Evolutionary conservation across 2,329 filamentous ascomycete species (phyloP).

Genomic region (Aotearoamyces nothofagi): DNA sequence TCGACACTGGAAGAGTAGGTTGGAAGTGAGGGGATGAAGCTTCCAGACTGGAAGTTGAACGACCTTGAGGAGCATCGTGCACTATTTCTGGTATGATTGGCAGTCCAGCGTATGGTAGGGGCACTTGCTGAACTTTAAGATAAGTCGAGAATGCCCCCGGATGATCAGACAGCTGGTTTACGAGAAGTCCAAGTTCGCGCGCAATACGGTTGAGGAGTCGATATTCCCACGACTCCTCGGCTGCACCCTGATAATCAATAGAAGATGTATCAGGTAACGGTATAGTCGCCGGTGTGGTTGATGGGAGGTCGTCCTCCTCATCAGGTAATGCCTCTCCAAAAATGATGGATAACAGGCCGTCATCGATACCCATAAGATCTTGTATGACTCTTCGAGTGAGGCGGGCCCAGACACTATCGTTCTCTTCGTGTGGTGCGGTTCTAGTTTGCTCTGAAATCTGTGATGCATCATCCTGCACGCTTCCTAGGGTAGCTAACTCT

Average conservation of each 20-base stretch:
- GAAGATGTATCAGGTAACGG: slow-evolving; percentile 4
- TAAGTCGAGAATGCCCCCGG: slow-evolving; percentile 85
- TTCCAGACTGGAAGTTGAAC: no score
- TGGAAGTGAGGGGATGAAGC: slow-evolving; percentile 12
- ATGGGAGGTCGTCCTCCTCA: slow-evolving; percentile 21
- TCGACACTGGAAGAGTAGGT: slow-evolving; percentile 12
- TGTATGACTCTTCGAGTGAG: slow-evolving; percentile 77
- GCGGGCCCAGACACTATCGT: slow-evolving; percentile 61
- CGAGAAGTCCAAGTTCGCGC: slow-evolving; percentile 68
- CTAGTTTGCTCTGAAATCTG: slow-evolving; percentile 15
- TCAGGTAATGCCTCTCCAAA: slow-evolving; percentile 64
- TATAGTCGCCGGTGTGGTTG: slow-evolving; percentile 5
- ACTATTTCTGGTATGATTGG: slow-evolving; percentile 43
- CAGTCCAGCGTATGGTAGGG: slow-evolving; percentile 66
- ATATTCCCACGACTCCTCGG: slow-evolving; percentile 52
- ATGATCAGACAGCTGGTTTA: slow-evolving; percentile 72
- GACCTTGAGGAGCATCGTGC: slow-evolving; percentile 17
- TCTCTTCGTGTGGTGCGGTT: slow-evolving; percentile 27
- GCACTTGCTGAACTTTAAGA: slow-evolving; percentile 43
- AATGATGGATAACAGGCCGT: slow-evolving; percentile 68
- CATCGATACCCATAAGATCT: slow-evolving; percentile 84
- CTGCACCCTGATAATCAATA: slow-evolving; percentile 11
- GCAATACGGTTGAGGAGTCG: slow-evolving; percentile 73
- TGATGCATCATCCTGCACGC: slow-evolving; percentile 7
- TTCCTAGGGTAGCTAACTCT: slow-evolving; percentile 16